Base-by-base conservation (phyloP, 176 grass and related monocot species). In the Aegilops bicornis region DNA sequence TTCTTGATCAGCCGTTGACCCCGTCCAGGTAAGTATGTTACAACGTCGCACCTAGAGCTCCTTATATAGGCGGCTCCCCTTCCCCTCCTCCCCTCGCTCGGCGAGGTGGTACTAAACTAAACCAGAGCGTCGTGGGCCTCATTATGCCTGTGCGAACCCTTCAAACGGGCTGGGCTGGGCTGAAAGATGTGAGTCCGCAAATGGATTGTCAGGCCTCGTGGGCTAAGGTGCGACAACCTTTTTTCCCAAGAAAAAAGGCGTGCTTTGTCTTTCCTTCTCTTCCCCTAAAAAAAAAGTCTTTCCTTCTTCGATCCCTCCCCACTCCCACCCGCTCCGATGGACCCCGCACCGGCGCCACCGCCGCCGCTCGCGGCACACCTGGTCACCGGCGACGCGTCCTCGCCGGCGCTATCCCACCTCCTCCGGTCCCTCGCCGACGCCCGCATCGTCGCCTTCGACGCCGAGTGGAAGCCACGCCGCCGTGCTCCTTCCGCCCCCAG, bases 381-480 rank as follows among this genome's bases (percentile, higher is more conserved):
- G 13, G 78, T 91, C 82, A 10, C 70, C 15, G 52, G 77, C 37
- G 86, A 71, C 64, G 82, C 62, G 0, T 76, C 77, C 67, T 92
- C 91, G 66, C 73, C 79, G 43, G 92, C 91, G 72, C 85, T 92
- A 31, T 60, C 83, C 6, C 77, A 81, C 32, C 87, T 99, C 62
- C 71, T 84, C 25, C 88, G 32, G 5, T 86, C 90, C 71, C 90
- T 99, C 54, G 66, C 71, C 3, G 15, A 36, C 27, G 86, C 92
- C 60, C 67, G 82, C 70, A 25, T 92, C 31, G 89, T 99, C 66
- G 82, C 88, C 71, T 92, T 99, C 42, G 97, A 99, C 84, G 97
- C 94, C 10, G 97, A 99, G 71, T 96, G 97, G 97, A 99, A 99
- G 81, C 94, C 97, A 60, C 89, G 79, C n/a, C 87, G 88, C 66